Conservation (phyloP, 1,284 basidiomycete species). For the Fomitopsis pinicola region DNA sequence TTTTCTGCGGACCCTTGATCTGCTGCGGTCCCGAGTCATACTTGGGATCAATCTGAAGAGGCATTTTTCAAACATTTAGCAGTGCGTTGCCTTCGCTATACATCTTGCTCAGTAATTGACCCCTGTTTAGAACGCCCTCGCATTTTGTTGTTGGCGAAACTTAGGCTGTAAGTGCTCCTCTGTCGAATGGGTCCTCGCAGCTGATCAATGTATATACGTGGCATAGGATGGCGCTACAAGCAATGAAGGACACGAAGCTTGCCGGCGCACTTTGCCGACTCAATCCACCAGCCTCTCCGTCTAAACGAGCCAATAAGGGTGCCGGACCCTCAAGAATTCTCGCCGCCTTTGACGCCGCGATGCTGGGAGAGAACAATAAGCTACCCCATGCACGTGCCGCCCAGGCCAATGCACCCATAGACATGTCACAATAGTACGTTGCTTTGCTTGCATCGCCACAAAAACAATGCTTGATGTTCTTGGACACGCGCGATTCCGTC, state of each 20-base stretch:
- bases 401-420: not conserved
- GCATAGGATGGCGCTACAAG: not conserved
- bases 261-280: conserved; percentile 10
- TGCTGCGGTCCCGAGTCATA: no score
- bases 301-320: not conserved
- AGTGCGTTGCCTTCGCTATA: no score
- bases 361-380: conserved; percentile 1
- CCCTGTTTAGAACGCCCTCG: no score
- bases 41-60: no score
- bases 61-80: no score
- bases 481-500: not conserved
- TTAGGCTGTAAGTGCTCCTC: no score
- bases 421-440: not conserved
- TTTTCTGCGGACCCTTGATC: no score
- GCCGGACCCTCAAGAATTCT: conserved; percentile 17
- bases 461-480: not conserved
- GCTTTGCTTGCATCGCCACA: no score
- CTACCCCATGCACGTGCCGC: not conserved
- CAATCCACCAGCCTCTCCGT: conserved; percentile 13
- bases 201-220: no score
- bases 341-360: conserved; percentile 18
- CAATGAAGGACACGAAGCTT: conserved; percentile 13
- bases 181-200: no score
- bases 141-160: no score
- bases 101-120: no score